Base-by-base conservation (phyloP, 129 eudicot species). In the Pseudognaphalium luteoalbum region DNA sequence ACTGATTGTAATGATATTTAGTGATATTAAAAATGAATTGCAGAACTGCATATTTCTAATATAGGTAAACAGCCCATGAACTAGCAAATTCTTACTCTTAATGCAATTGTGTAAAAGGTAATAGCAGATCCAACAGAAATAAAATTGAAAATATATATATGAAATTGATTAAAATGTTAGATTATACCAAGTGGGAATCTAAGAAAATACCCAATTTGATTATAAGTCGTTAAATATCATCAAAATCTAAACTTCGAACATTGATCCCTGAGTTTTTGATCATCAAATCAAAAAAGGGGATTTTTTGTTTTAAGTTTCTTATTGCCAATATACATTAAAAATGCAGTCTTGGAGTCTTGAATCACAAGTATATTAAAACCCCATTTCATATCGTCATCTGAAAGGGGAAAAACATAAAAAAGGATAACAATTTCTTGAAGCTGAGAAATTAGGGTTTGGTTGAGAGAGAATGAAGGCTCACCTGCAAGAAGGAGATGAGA, bases 121-220 rank as follows among this genome's bases (percentile, higher is more conserved):
- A 14, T 21, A 44, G 8, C 41, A 41, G 16, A 59, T 60, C 78
- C 41, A 25, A n/a, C 58, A 7, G 7, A 47, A 60, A 33, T 19
- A 37, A 22, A 35, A 2, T 17, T 7, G 29, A 60, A 35, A 14
- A 9, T 4, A n/a, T 35, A 34, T 15, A 7, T 15, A 58, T 51
- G 21, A 68, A 58, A 60, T 10, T 21, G 6, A 7, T 22, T 25
- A 20, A 61, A 8, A 11, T 11, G 33, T 61, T 22, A 61, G 19
- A 61, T 0, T 8, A 28, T 25, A 61, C n/a, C 28, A 52, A 52
- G 66, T 21, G 72, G 57, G n/a, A 66, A 10, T 51, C 34, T 66
- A 8, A 34, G 67, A 54, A 39, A 67, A 76, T 76, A 68, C 75
- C 81, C 59, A 67, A 76, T 54, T 34, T 28, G 20, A 52, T 37